Conservation (phyloP, 2,329 filamentous ascomycete species). For the Madurella mycetomatis region DNA sequence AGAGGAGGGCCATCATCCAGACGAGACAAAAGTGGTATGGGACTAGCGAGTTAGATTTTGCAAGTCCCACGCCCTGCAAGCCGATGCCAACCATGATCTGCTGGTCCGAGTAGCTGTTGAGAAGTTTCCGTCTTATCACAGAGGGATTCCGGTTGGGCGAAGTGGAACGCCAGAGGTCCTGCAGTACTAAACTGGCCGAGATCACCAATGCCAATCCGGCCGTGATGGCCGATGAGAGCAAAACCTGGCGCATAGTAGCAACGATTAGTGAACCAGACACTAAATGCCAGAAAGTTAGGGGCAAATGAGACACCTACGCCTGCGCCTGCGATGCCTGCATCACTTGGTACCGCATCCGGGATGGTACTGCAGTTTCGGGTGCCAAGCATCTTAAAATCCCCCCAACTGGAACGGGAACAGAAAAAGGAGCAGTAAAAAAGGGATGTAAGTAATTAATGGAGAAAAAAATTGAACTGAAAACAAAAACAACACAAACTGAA, state of each 20-base stretch:
- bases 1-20: constrained; percentile 62
- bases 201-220: constrained; percentile 54
- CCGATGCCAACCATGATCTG: constrained; percentile 66
- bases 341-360: constrained; percentile 43
- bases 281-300: neutral
- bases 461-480: too few species aligned
- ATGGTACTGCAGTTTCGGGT: constrained; percentile 39
- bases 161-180: constrained; percentile 36
- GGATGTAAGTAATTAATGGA: neutral
- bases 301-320: constrained; percentile 40
- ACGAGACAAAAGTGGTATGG: constrained; percentile 69
- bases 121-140: constrained; percentile 57
- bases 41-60: constrained; percentile 53
- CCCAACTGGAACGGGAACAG: neutral
- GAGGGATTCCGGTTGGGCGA: constrained; percentile 34
- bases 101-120: constrained; percentile 63
- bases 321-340: constrained; percentile 54
- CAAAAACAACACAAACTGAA: too few species aligned
- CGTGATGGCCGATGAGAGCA: constrained; percentile 64
- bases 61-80: constrained; percentile 60
- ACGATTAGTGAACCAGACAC: neutral
- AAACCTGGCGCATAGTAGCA: constrained; percentile 38
- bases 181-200: constrained; percentile 52
- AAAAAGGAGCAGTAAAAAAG: neutral
- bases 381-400: constrained; percentile 11